These are phyloP conservation scores for Adenanthera pavonina DNA, from an alignment of 306 rosid genomes.

Conservation along the genomic window DNA sequence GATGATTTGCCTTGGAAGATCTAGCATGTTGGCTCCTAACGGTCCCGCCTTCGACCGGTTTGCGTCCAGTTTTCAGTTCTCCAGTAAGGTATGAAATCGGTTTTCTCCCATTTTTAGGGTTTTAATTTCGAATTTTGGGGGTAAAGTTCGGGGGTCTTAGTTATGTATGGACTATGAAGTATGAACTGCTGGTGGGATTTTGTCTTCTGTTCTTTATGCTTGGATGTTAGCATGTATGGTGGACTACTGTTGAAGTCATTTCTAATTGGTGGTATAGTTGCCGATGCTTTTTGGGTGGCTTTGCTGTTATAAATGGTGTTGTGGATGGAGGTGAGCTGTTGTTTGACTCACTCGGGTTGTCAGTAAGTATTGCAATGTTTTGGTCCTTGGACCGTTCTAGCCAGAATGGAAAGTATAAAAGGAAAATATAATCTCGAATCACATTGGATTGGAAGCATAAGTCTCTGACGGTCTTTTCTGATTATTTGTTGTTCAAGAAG, in stretches of 20 bases:
- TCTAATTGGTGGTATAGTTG: background rate
- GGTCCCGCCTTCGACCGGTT: slow-evolving; percentile 43
- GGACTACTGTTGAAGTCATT: background rate
- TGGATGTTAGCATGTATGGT: slow-evolving; percentile 14
- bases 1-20: slow-evolving; percentile 42
- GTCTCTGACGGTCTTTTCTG: background rate
- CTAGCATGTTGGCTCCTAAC: slow-evolving; percentile 40
- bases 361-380: background rate
- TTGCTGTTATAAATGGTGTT: background rate
- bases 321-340: slow-evolving; percentile 26
- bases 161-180: background rate
- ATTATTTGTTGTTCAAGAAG: background rate
- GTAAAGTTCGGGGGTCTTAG: background rate
- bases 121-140: background rate
- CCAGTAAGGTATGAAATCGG: slow-evolving; percentile 56
- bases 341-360: slow-evolving; percentile 3
- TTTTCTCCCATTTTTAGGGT: background rate
- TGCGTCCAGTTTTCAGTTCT: slow-evolving; percentile 39
- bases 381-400: background rate
- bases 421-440: background rate
- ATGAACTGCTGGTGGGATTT: background rate
- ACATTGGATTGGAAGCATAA: background rate
- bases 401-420: background rate
- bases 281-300: slow-evolving; percentile 1
- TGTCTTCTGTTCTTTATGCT: background rate